Evolutionary conservation across 768 basidiomycete genomes (phyloP), one percentile per base, ranked within the genome.

Genomic region (Cystoderma amianthinum): DNA sequence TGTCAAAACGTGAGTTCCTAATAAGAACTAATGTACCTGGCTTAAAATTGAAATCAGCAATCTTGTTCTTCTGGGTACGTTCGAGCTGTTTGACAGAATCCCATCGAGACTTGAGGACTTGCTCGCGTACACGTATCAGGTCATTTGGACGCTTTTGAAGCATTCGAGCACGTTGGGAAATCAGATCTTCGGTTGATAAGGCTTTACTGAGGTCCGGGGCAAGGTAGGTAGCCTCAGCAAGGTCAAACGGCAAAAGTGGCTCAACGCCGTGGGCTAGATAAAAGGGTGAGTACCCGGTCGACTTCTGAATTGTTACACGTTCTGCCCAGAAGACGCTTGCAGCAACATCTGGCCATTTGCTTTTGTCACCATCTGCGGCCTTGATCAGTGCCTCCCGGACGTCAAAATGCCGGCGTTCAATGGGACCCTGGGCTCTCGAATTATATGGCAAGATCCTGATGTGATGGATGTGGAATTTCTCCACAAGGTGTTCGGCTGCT

Each of bases 381-480:
- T n/a, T n/a, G n/a, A n/a, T n/a, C n/a, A n/a, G n/a, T n/a, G n/a
- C 37, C 19, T 53, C 46, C 0, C 54, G 18, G 1, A 56, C 25
- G 30, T 25, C 30, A 1, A 15, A 42, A n/a, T n/a, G n/a, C n/a
- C n/a, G n/a, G n/a, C n/a, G n/a, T n/a, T n/a, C n/a, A n/a, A n/a
- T n/a, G n/a, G 34, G 43, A 0, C 64, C 52, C 9, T 65, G 64
- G 0, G 61, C 59, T 4, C 46, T 45, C 0, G 57, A 61, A 36
- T 66, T 66, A 47, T 66, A 66, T 0, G 49, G 44, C 0, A 49
- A 61, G 5, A 72, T 72, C 0, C 45, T 33, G 5, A 72, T 69
- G 61, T 65, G 19, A 9, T 38, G 11, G 10, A 38, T 22, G 23
- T 38, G 16, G 23, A 19, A 38, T 21, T 38, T 18, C 5, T 38